Evolutionary conservation across 345 rosid species (phyloP), one percentile per base, ranked within the genome.

Genomic region (Ceriops zippeliana): DNA sequence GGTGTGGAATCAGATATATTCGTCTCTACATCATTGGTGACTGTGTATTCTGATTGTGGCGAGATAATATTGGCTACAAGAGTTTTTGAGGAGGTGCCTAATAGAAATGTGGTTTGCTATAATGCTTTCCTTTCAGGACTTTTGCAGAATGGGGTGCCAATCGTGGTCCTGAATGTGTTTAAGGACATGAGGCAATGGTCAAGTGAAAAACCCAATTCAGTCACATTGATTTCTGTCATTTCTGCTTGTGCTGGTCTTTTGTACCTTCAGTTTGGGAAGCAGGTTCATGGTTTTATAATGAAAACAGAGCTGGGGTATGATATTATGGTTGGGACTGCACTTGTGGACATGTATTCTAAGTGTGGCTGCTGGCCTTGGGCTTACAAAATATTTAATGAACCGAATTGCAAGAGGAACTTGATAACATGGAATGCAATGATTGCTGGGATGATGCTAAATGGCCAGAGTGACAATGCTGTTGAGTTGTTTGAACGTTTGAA

Each of bases 311-410:
- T 68, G 79, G 58, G n/a, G 38, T 61, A 58, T 77, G 87, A 84
- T 75, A 53, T 75, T 35, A 79, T 71, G 80, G 81, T 83, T 1
- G 86, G 86, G 49, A 88, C 87, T 47, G 72, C 85, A 51, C 81
- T 88, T 70, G 67, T 88, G 52, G 90, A 84, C 64, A 84, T 86
- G 90, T 88, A 88, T 70, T 83, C 84, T 21, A 86, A 86, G 63
- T 84, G 87, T 57, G 68, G 89, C 32, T 65, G 75, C 72, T 84
- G 82, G 86, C 71, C 76, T 62, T 81, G 79, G 67, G 89, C 86
- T 5, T 80, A 74, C 58, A 19, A 58, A 2, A 74, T 83, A 30
- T 86, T 88, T 67, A 60, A 54, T 10, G 87, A 86, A 73, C 46
- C 86, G 62, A 69, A 77, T 27, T 81, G 67, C 26, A 16, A 66